phyloP scores from a whole-genome alignment of 2,329 filamentous ascomycete species.

The Verticillium alfalfae region DNA sequence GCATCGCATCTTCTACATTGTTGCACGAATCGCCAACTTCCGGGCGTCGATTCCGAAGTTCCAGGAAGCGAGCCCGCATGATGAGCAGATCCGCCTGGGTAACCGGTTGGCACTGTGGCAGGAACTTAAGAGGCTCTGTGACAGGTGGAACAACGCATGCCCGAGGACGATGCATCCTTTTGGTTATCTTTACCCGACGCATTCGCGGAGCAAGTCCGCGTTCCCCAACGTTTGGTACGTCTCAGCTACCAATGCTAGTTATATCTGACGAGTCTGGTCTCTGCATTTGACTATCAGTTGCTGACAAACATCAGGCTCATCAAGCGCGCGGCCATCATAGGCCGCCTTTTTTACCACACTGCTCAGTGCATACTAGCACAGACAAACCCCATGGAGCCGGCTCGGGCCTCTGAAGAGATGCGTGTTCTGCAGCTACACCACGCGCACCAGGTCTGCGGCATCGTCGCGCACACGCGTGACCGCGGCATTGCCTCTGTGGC shows the following conservation, averaged over 20 bases:
- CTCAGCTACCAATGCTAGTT: background rate
- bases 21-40: conserved; percentile 84
- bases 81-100: conserved; percentile 59
- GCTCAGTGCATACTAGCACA: conserved; percentile 76
- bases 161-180: conserved; percentile 85
- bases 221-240: conserved; percentile 84
- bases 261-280: background rate
- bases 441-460: conserved; percentile 81
- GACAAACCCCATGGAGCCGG: conserved; percentile 64
- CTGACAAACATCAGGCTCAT: conserved; percentile 54
- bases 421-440: conserved; percentile 65
- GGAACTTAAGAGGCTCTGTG: conserved; percentile 71
- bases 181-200: conserved; percentile 65
- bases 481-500: conserved; percentile 73
- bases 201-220: conserved; percentile 62
- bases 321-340: conserved; percentile 75
- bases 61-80: conserved; percentile 52
- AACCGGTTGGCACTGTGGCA: conserved; percentile 72
- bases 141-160: conserved; percentile 73
- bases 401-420: conserved; percentile 60
- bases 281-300: background rate
- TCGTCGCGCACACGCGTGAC: conserved; percentile 80
- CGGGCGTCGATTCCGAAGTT: conserved; percentile 62
- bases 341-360: conserved; percentile 84
- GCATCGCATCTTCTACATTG: conserved; percentile 80